Conservation (phyloP, 345 rosid species). For the Bruguiera parviflora region DNA sequence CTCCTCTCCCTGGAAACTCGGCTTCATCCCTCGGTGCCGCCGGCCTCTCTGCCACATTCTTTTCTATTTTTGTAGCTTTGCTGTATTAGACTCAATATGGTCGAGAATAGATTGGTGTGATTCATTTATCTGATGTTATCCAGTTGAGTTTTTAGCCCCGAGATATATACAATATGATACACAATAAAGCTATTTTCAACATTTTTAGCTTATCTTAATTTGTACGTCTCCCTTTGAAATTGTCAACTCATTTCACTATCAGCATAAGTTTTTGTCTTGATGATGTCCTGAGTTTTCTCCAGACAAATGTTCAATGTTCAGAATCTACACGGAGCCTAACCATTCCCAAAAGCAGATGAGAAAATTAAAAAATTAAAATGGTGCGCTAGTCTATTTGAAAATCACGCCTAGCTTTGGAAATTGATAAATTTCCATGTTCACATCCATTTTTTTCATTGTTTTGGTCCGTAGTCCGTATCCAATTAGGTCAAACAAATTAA, state of each 20-base stretch:
- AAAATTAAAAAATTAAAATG: too few species aligned
- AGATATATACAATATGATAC: not conserved
- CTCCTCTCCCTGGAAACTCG: constrained; percentile 36
- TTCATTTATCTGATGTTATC: constrained; percentile 12
- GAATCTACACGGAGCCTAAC: not conserved
- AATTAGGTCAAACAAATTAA: not conserved
- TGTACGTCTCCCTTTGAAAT: not conserved
- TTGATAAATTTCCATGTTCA: not conserved
- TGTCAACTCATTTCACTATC: not conserved
- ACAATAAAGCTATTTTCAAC: constrained; percentile 7
- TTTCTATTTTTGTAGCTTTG: constrained; percentile 32
- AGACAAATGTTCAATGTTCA: not conserved
- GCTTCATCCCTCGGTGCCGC: constrained; percentile 37
- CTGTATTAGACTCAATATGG: constrained; percentile 22
- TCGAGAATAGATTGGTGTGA: not conserved
- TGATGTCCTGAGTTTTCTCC: not conserved
- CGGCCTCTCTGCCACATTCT: constrained; percentile 26
- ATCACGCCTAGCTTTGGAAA: not conserved
- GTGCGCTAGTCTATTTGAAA: not conserved
- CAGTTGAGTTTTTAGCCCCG: constrained; percentile 12
- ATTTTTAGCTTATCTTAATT: not conserved
- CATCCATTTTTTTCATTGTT: not conserved
- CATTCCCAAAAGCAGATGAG: too few species aligned
- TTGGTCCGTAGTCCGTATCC: not conserved
- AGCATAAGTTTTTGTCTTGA: not conserved